Percentiles rank a stretch among this genome's conserved stretches.
phyloP scores from a whole-genome alignment of 1,284 basidiomycete genomes.

The Ustilago esculenta region DNA sequence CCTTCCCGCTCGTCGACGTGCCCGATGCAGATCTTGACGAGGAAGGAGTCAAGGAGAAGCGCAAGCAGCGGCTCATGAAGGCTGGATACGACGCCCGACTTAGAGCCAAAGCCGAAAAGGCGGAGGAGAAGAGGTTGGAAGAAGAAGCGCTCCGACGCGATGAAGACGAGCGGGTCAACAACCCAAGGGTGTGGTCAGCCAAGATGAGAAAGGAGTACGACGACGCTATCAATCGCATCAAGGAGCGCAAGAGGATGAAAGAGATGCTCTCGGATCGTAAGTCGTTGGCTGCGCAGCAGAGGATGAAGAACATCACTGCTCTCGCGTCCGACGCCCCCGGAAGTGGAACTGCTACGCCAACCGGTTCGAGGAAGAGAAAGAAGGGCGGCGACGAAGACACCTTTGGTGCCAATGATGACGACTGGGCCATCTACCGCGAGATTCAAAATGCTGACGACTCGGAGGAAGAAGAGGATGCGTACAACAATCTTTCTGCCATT shows the following conservation, averaged over 20 bases:
- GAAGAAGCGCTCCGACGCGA: conserved; percentile 79
- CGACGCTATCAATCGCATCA: conserved; percentile 81
- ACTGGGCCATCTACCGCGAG: conserved; percentile 98
- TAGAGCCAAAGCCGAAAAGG: conserved; percentile 84
- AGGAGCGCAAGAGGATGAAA: conserved; percentile 81
- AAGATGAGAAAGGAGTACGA: conserved; percentile 58
- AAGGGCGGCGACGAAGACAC: conserved; percentile 76
- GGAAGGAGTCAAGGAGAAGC: conserved; percentile 92
- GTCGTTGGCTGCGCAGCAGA: conserved; percentile 90
- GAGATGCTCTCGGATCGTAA: conserved; percentile 89
- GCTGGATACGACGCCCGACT: conserved; percentile 92
- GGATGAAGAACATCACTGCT: conserved; percentile 96
- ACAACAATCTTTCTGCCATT: conserved; percentile 76
- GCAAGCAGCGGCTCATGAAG: conserved; percentile 89
- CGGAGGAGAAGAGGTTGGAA: conserved; percentile 74
- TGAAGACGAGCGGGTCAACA: conserved; percentile 75
- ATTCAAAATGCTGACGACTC: conserved; percentile 88
- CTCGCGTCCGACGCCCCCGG: conserved; percentile 75
- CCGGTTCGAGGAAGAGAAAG: conserved; percentile 44
- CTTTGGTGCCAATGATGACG: conserved; percentile 93
- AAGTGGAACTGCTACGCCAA: conserved; percentile 38
- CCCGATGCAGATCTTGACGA: conserved; percentile 94
- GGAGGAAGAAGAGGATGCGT: conserved; percentile 94
- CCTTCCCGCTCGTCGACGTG: conserved; percentile 87
- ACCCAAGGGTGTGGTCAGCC: conserved; percentile 56